Percentiles rank a stretch among this genome's conserved stretches.
Evolutionary conservation across 441 rosid species (phyloP).

Genomic region (Croton setiger): DNA sequence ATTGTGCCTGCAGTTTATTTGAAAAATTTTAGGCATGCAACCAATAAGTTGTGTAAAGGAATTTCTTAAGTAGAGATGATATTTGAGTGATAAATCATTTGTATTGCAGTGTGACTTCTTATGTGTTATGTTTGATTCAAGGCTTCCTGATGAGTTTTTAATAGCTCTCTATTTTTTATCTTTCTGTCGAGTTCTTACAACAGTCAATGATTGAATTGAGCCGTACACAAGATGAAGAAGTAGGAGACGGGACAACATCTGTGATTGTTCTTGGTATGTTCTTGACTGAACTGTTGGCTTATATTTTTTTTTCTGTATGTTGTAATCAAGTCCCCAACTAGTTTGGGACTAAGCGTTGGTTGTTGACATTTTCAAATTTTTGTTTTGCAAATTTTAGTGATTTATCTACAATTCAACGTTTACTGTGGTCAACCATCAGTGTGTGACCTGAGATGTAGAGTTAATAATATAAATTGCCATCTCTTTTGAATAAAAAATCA

Average conservation of each 20-base stretch:
- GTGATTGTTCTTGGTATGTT: constrained; percentile 84
- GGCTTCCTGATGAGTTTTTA: neutral
- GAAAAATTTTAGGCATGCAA: neutral
- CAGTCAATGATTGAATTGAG: constrained; percentile 97
- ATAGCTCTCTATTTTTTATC: constrained; percentile 10
- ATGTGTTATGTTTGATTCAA: neutral
- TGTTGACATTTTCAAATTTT: no score
- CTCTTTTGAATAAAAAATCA: neutral
- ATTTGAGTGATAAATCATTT: neutral
- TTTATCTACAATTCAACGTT: neutral
- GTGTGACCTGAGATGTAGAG: neutral
- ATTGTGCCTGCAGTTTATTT: no score
- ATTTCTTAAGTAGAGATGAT: neutral
- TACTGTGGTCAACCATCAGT: neutral
- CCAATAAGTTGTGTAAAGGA: neutral
- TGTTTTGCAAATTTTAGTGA: neutral
- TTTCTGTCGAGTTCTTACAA: constrained; percentile 10
- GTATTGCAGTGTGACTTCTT: neutral
- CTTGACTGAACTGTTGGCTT: neutral
- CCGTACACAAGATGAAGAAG: constrained; percentile 97
- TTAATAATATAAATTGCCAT: neutral
- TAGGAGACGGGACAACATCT: constrained; percentile 97
- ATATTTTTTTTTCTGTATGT: neutral
- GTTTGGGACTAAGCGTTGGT: no score
- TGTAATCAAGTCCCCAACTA: neutral